phyloP scores from a whole-genome alignment of 176 grass and related monocot genomes.

The Triticum urartu region DNA sequence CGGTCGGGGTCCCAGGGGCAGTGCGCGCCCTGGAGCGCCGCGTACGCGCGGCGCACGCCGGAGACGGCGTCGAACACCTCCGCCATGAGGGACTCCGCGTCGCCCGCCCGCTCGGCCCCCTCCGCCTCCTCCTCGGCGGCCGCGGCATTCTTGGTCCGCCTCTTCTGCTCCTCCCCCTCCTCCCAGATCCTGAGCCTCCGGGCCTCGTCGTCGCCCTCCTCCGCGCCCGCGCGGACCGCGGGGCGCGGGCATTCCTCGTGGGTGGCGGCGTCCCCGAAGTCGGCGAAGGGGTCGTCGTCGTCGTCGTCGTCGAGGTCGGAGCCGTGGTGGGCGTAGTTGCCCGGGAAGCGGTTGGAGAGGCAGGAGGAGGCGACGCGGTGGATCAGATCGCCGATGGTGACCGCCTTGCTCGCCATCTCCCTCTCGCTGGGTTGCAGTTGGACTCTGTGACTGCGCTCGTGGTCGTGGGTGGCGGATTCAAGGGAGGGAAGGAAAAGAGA shows the following conservation, averaged over 20 bases:
- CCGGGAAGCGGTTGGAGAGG: slow-evolving; percentile 78
- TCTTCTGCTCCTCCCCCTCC: slow-evolving; percentile 33
- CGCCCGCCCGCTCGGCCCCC: slow-evolving; percentile 27
- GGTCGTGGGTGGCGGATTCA: slow-evolving; percentile 9
- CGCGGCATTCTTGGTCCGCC: not conserved
- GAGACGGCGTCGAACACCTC: slow-evolving; percentile 92
- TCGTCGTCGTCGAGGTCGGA: slow-evolving; percentile 44
- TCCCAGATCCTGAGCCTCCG: slow-evolving; percentile 80
- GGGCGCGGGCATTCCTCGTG: too few relatives aligned
- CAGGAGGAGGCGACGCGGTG: slow-evolving; percentile 84
- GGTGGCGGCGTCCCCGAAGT: slow-evolving; percentile 27
- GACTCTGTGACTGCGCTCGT: not conserved
- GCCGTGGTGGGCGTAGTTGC: slow-evolving; percentile 37
- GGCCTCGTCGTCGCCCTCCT: slow-evolving; percentile 43
- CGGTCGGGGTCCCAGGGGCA: slow-evolving; percentile 90
- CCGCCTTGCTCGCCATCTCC: slow-evolving; percentile 52
- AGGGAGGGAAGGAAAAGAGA: not conserved
- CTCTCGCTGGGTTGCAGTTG: not conserved
- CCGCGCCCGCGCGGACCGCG: too few relatives aligned
- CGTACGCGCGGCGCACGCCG: slow-evolving; percentile 69
- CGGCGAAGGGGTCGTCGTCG: slow-evolving; percentile 44
- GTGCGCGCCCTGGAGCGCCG: slow-evolving; percentile 75
- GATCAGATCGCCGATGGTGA: slow-evolving; percentile 82
- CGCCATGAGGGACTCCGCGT: slow-evolving; percentile 64
- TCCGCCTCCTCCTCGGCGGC: not conserved